Evolutionary conservation across 2,329 filamentous ascomycete species (phyloP).

Genomic region (Alternaria sp.): DNA sequence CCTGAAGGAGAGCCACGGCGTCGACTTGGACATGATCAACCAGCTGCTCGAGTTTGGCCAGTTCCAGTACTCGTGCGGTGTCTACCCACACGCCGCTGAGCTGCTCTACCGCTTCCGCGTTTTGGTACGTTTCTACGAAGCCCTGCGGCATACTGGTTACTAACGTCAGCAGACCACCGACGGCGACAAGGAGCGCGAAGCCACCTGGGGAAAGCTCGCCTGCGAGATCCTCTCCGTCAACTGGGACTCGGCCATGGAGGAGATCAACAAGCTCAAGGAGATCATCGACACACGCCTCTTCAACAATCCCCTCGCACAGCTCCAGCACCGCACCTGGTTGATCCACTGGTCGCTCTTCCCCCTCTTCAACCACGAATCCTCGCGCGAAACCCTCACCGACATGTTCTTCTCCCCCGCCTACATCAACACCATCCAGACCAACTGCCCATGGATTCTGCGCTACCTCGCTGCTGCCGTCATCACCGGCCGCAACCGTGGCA

Average conservation of each 20-base stretch:
- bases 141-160: background rate
- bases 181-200: constrained; percentile 94
- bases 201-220: constrained; percentile 97
- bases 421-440: constrained; percentile 99
- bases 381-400: constrained; percentile 89
- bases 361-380: constrained; percentile 95
- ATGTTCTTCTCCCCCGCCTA: constrained; percentile 96
- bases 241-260: constrained; percentile 84
- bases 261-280: constrained; percentile 69
- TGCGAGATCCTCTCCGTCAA: constrained; percentile 93
- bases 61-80: constrained; percentile 97
- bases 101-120: constrained; percentile 98
- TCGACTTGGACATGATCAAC: constrained; percentile 95
- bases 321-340: constrained; percentile 95
- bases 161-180: constrained; percentile 72
- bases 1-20: constrained; percentile 93
- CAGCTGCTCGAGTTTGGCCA: constrained; percentile 94
- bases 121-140: constrained; percentile 55
- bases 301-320: constrained; percentile 93
- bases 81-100: constrained; percentile 88
- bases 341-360: constrained; percentile 99
- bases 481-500: constrained; percentile 73
- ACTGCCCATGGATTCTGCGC: constrained; percentile 93
- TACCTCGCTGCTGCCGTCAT: constrained; percentile 95
- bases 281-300: constrained; percentile 93